Percentiles rank a stretch among this genome's conserved stretches.
phyloP scores from a whole-genome alignment of 495 filamentous ascomycete genomes.

The Lepraria neglecta region DNA sequence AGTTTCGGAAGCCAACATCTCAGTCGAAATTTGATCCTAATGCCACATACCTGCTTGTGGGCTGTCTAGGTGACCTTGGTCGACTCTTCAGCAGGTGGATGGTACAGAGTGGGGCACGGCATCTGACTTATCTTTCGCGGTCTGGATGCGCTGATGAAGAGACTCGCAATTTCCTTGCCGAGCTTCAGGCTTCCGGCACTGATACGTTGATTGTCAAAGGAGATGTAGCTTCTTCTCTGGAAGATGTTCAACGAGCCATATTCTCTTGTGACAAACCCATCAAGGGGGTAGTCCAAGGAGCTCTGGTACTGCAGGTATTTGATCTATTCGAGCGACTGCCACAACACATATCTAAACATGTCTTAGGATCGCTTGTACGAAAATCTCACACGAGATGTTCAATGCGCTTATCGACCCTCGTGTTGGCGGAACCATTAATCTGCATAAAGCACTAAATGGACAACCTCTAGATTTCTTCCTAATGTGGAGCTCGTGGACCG shows the following conservation, averaged over 20 bases:
- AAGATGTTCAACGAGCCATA: background rate
- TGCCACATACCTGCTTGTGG: slow-evolving; percentile 32
- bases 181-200: background rate
- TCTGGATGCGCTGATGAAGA: slow-evolving; percentile 23
- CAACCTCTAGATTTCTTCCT: slow-evolving; percentile 23
- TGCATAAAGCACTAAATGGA: slow-evolving; percentile 27
- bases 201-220: background rate
- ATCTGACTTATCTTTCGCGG: slow-evolving; percentile 35
- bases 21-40: slow-evolving; percentile 16
- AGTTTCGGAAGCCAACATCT: no score
- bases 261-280: background rate
- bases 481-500: slow-evolving; percentile 20
- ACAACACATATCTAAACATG: background rate
- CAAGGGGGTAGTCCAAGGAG: background rate
- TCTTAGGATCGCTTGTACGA: background rate
- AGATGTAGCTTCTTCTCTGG: background rate
- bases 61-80: slow-evolving; percentile 37
- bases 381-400: slow-evolving; percentile 6
- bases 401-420: slow-evolving; percentile 26
- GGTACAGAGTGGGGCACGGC: slow-evolving; percentile 32
- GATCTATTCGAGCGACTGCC: background rate
- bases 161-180: background rate
- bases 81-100: slow-evolving; percentile 33
- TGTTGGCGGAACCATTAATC: slow-evolving; percentile 24
- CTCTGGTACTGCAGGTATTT: background rate